These are phyloP conservation scores for Phytophthora macrochlamydospora DNA, from an alignment of 352 stramenopile species.

Conservation along the genomic window DNA sequence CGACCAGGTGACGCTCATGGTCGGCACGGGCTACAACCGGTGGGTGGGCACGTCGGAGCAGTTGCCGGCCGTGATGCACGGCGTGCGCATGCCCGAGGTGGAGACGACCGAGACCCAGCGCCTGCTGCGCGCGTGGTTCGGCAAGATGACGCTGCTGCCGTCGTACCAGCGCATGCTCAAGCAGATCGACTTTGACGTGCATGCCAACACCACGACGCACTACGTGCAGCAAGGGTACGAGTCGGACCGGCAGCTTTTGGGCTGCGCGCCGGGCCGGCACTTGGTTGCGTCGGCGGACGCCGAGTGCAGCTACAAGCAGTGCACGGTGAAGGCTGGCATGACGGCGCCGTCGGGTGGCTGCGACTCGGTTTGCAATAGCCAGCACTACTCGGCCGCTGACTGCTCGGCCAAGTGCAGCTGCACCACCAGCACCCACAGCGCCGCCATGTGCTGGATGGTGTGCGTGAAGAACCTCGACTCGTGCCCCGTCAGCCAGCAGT, in stretches of 20 bases:
- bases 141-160: slow-evolving; percentile 57
- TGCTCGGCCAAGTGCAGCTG: slow-evolving; percentile 31
- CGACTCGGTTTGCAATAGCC: slow-evolving; percentile 37
- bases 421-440: slow-evolving; percentile 13
- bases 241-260: slow-evolving; percentile 38
- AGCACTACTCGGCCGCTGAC: slow-evolving; percentile 12
- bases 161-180: slow-evolving; percentile 58
- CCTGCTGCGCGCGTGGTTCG: slow-evolving; percentile 50
- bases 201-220: slow-evolving; percentile 35
- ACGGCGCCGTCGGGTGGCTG: slow-evolving; percentile 35
- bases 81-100: slow-evolving; percentile 55
- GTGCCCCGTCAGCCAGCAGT: slow-evolving; percentile 31
- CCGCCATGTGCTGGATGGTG: slow-evolving; percentile 52
- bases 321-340: slow-evolving; percentile 31
- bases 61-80: slow-evolving; percentile 62
- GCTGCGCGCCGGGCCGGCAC: slow-evolving; percentile 45
- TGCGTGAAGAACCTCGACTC: slow-evolving; percentile 45
- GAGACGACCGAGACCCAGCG: slow-evolving; percentile 34
- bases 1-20: slow-evolving; percentile 63
- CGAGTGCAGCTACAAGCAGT: slow-evolving; percentile 38
- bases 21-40: slow-evolving; percentile 58
- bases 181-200: slow-evolving; percentile 51
- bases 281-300: slow-evolving; percentile 36
- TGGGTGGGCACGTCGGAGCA: slow-evolving; percentile 54
- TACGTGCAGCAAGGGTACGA: slow-evolving; percentile 36